A percentile compares a stretch with the other conserved stretches of the same genome.
phyloP scores from a whole-genome alignment of 2,329 filamentous ascomycete species.

The Cladophialophora chaetospira region DNA sequence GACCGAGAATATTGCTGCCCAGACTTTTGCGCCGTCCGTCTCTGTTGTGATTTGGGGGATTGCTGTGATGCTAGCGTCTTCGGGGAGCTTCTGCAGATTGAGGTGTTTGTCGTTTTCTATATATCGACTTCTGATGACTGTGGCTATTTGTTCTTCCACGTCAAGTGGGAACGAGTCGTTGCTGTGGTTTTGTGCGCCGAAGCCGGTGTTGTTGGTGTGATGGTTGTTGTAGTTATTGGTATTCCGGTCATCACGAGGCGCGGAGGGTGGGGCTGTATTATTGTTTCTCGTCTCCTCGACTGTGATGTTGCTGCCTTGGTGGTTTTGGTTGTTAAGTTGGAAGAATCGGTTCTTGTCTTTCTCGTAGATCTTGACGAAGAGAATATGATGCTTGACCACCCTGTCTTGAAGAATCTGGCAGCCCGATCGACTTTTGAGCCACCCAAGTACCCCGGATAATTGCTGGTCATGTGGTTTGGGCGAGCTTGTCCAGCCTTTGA shows the following conservation, averaged over 20 bases:
- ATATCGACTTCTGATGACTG: conserved; percentile 75
- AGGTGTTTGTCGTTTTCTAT: conserved; percentile 71
- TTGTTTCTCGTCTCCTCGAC: conserved; percentile 48
- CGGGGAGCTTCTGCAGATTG: conserved; percentile 75
- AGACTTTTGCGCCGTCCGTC: conserved; percentile 73
- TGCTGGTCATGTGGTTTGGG: conserved; percentile 67
- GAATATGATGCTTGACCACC: conserved; percentile 16
- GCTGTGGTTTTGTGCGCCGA: background rate
- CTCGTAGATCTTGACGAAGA: conserved; percentile 30
- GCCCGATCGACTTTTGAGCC: conserved; percentile 70
- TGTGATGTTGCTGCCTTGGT: conserved; percentile 64
- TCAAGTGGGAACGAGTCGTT: conserved; percentile 32
- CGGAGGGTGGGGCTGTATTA: conserved; percentile 8
- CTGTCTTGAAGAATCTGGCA: conserved; percentile 48
- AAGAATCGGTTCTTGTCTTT: conserved; percentile 39
- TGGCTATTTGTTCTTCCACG: conserved; percentile 37
- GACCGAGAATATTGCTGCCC: conserved; percentile 86
- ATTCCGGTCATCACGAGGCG: conserved; percentile 16
- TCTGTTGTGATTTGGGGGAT: conserved; percentile 1
- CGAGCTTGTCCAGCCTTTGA: conserved; percentile 68
- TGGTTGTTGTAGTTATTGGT: too few species aligned
- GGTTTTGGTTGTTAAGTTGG: conserved; percentile 68
- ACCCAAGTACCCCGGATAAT: conserved; percentile 63
- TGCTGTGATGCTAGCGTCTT: conserved; percentile 58
- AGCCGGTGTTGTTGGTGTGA: conserved; percentile 2